These are phyloP conservation scores for Calocybe cyanea DNA, from an alignment of 768 basidiomycete genomes.

Conservation along the genomic window DNA sequence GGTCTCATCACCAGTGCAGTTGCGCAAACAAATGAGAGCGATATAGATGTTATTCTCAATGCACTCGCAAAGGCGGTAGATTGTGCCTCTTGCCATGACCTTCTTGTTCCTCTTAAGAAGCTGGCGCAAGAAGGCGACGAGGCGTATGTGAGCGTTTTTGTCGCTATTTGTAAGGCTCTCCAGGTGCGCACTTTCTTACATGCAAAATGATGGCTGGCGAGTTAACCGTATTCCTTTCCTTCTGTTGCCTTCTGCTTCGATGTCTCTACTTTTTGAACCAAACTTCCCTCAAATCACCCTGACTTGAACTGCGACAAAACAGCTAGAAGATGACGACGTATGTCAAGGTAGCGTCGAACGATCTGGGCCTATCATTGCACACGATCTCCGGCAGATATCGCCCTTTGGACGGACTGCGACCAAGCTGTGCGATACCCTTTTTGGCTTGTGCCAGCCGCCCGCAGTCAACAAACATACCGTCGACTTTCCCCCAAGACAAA, in stretches of 20 bases:
- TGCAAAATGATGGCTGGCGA: no score
- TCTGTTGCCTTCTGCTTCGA: no score
- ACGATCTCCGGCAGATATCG: conserved; percentile 48
- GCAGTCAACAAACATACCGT: conserved; percentile 40
- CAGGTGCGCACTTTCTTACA: conserved; percentile 22
- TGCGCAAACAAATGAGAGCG: conserved; percentile 19
- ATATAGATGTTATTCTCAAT: conserved; percentile 38
- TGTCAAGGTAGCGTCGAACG: conserved; percentile 47
- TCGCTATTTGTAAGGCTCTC: conserved; percentile 39
- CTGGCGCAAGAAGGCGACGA: conserved; percentile 47
- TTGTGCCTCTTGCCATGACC: conserved; percentile 50
- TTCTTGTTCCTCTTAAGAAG: conserved; percentile 42
- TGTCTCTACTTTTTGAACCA: no score
- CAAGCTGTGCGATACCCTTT: conserved; percentile 50
- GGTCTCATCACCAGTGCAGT: no score
- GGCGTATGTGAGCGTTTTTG: conserved; percentile 38
- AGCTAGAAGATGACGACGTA: conserved; percentile 55
- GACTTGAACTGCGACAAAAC: background rate
- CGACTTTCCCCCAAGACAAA: conserved; percentile 40
- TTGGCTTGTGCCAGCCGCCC: conserved; percentile 52
- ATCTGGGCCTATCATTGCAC: conserved; percentile 56
- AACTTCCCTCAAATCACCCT: background rate
- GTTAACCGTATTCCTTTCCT: no score
- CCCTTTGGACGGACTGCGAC: conserved; percentile 44
- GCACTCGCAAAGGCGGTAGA: conserved; percentile 42